A percentile compares a stretch with the other conserved stretches of the same genome.
These are phyloP conservation scores for Sphagnum contortum DNA, from an alignment of 225 moss, liverwort and hornwort species.

Conservation along the genomic window DNA sequence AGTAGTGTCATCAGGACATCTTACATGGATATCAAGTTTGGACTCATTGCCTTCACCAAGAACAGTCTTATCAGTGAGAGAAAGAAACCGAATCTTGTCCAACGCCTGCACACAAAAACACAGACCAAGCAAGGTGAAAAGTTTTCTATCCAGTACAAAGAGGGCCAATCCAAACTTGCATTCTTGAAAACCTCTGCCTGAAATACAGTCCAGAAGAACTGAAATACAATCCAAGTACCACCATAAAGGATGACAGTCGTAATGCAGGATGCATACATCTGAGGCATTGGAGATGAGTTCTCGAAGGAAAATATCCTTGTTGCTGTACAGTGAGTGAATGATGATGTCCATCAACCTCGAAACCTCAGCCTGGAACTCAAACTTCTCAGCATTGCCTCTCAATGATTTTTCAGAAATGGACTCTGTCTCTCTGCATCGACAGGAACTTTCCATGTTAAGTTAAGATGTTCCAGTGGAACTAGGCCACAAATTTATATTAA, in stretches of 20 bases:
- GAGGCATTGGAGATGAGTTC: constrained; percentile 92
- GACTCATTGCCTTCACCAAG: constrained; percentile 60
- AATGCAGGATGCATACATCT: constrained; percentile 31
- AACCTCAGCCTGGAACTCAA: constrained; percentile 86
- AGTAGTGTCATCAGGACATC: neutral
- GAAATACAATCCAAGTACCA: too few species aligned
- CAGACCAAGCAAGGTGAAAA: neutral
- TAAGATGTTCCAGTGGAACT: too few species aligned
- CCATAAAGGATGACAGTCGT: neutral
- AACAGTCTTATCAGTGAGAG: constrained; percentile 44
- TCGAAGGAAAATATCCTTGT: constrained; percentile 67
- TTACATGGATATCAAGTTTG: constrained; percentile 63
- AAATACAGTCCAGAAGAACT: too few species aligned
- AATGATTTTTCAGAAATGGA: constrained; percentile 61
- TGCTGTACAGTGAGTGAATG: constrained; percentile 78
- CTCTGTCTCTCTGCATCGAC: constrained; percentile 71
- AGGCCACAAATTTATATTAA: too few species aligned
- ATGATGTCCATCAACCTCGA: constrained; percentile 89
- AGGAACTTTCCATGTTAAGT: too few species aligned
- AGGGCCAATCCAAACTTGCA: too few species aligned
- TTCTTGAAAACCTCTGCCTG: too few species aligned
- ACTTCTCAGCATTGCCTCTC: constrained; percentile 70
- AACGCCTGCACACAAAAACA: constrained; percentile 37
- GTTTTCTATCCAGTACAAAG: too few species aligned
- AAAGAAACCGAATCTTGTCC: constrained; percentile 69